Conservation (phyloP, 2,329 filamentous ascomycete species). For the Alternaria postmessia region DNA sequence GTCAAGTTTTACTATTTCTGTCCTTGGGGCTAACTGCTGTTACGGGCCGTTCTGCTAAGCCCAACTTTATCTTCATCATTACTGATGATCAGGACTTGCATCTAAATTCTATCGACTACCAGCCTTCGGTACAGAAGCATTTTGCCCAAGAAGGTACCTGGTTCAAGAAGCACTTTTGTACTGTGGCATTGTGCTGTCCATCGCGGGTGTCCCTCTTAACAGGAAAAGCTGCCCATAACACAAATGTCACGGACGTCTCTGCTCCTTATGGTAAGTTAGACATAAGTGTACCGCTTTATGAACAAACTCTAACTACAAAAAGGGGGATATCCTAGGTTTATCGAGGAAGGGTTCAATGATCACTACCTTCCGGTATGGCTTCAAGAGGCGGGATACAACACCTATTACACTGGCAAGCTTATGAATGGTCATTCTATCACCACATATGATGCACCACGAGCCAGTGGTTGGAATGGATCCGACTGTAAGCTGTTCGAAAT, state of each 20-base stretch:
- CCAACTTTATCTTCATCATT: conserved; percentile 72
- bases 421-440: conserved; percentile 69
- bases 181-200: conserved; percentile 72
- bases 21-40: conserved; percentile 8
- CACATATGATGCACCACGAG: conserved; percentile 68
- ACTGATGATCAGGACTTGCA: conserved; percentile 73
- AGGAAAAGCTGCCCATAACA: conserved; percentile 73
- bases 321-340: conserved; percentile 72
- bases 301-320: conserved; percentile 2
- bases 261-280: conserved; percentile 61
- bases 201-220: conserved; percentile 72
- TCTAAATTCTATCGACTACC: conserved; percentile 68
- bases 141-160: conserved; percentile 66
- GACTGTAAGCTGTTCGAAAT: conserved; percentile 34
- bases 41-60: conserved; percentile 14
- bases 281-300: fast-evolving
- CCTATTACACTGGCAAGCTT: conserved; percentile 77
- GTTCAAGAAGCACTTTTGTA: conserved; percentile 71
- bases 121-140: conserved; percentile 65
- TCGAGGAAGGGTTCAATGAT: conserved; percentile 70
- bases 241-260: conserved; percentile 69
- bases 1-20: background rate
- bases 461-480: conserved; percentile 67
- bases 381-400: conserved; percentile 72
- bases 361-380: conserved; percentile 76